Conservation (phyloP, 2,329 filamentous ascomycete species). For the Fusarium protoensiforme region DNA sequence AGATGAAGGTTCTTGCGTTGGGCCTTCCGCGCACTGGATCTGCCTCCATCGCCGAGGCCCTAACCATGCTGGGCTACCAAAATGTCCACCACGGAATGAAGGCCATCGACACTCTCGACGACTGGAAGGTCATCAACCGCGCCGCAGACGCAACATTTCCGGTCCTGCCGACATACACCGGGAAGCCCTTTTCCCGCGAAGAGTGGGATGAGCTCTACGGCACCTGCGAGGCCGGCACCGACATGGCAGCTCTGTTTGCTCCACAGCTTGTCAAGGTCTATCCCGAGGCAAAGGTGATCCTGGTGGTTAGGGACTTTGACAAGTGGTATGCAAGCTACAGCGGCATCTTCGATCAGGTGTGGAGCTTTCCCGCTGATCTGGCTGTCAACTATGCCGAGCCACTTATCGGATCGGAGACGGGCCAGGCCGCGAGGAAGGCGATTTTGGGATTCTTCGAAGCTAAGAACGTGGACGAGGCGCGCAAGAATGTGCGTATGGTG, state of each 20-base stretch:
- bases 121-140: conserved; percentile 41
- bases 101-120: conserved; percentile 32
- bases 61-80: conserved; percentile 46
- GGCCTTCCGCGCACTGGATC: conserved; percentile 48
- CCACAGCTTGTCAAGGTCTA: conserved; percentile 45
- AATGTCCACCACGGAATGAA: conserved; percentile 47
- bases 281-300: conserved; percentile 49
- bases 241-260: conserved; percentile 44
- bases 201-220: conserved; percentile 50
- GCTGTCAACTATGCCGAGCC: conserved; percentile 40
- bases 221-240: conserved; percentile 44
- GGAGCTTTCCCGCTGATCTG: conserved; percentile 26
- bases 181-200: conserved; percentile 37
- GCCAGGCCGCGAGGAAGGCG: conserved; percentile 37
- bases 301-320: conserved; percentile 46
- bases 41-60: conserved; percentile 48
- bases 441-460: conserved; percentile 45
- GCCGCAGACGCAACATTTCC: conserved; percentile 47
- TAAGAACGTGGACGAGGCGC: conserved; percentile 32
- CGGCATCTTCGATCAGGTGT: conserved; percentile 40
- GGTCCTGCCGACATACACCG: conserved; percentile 41
- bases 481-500: conserved; percentile 29
- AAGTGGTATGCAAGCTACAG: conserved; percentile 47
- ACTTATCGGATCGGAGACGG: conserved; percentile 46
- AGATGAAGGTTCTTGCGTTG: conserved; percentile 45